These are phyloP conservation scores for Chlorella vulgaris DNA, from an alignment of 139 green algal species.

Conservation along the genomic window DNA sequence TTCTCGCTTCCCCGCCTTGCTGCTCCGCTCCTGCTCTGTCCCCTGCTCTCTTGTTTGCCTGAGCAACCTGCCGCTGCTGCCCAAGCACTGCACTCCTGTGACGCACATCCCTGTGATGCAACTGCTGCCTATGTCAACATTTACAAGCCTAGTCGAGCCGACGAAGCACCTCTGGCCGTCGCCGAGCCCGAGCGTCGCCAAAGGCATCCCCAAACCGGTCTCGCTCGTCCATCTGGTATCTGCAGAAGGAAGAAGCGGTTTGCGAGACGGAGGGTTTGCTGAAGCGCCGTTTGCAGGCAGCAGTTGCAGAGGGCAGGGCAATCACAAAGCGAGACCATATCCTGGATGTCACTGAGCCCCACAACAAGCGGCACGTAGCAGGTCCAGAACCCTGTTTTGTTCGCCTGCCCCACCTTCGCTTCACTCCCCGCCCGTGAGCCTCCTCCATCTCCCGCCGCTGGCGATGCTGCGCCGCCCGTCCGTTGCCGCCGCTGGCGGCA, in stretches of 20 bases:
- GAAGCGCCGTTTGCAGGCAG: no score
- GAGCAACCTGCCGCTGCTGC: no score
- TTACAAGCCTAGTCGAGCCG: conserved; percentile 23
- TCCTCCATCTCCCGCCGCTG: conserved; percentile 30
- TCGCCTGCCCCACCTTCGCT: conserved; percentile 24
- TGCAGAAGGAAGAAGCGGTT: background rate
- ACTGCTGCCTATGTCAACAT: no score
- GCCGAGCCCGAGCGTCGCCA: conserved; percentile 8
- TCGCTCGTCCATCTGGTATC: conserved; percentile 11
- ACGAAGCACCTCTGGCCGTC: conserved; percentile 8
- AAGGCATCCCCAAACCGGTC: conserved; percentile 28
- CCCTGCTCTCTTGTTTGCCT: no score
- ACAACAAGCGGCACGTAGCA: no score
- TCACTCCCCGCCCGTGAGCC: conserved; percentile 28
- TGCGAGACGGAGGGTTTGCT: no score
- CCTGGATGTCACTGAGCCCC: background rate
- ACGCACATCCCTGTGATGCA: no score
- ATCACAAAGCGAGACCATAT: no score
- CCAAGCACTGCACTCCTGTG: no score
- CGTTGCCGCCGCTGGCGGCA: background rate
- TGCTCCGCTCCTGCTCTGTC: no score
- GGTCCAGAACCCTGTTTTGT: background rate
- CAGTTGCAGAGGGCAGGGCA: no score
- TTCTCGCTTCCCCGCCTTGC: no score
- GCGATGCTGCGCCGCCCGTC: background rate